Conservation (phyloP, 176 grass and related monocot species). For the Saccharum spontaneum region DNA sequence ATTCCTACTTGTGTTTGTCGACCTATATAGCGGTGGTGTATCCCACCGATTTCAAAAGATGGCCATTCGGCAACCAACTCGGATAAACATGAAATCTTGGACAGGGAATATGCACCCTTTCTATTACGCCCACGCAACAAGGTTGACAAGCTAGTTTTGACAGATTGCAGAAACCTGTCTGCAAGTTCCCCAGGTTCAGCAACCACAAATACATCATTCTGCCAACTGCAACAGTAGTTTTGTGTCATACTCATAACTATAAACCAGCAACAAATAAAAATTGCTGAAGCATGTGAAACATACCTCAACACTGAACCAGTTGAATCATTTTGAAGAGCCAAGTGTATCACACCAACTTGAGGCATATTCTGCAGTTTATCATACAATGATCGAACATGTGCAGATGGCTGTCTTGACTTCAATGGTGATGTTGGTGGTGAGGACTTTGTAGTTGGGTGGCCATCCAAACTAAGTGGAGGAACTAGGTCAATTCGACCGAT, state of each 20-base stretch:
- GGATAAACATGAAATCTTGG: slow-evolving; percentile 77
- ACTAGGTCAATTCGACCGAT: slow-evolving; percentile 76
- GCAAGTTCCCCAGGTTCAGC: slow-evolving; percentile 93
- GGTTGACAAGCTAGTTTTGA: slow-evolving; percentile 74
- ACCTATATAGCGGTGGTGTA: slow-evolving; percentile 90
- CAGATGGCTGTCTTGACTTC: slow-evolving; percentile 61
- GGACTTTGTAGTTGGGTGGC: slow-evolving; percentile 53
- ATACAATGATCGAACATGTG: slow-evolving; percentile 67
- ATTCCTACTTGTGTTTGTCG: slow-evolving; percentile 94
- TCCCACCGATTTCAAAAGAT: slow-evolving; percentile 86
- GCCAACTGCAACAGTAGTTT: slow-evolving; percentile 70
- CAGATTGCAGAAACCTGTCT: slow-evolving; percentile 88
- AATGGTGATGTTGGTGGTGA: slow-evolving; percentile 81
- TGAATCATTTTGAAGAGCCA: slow-evolving; percentile 94
- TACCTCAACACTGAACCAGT: slow-evolving; percentile 96
- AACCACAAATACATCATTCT: slow-evolving; percentile 99
- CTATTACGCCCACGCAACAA: slow-evolving; percentile 60
- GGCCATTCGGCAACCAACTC: slow-evolving; percentile 85
- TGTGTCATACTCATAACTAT: slow-evolving; percentile 22
- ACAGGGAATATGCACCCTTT: slow-evolving; percentile 73
- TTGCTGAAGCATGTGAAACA: neutral
- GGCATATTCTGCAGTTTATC: slow-evolving; percentile 97
- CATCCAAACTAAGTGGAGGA: slow-evolving; percentile 92
- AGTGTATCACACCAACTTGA: slow-evolving; percentile 91
- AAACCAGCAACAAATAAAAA: neutral